Evolutionary conservation across 129 eudicot species (phyloP).

Genomic region (Chrysanthemum lavandulifolium): DNA sequence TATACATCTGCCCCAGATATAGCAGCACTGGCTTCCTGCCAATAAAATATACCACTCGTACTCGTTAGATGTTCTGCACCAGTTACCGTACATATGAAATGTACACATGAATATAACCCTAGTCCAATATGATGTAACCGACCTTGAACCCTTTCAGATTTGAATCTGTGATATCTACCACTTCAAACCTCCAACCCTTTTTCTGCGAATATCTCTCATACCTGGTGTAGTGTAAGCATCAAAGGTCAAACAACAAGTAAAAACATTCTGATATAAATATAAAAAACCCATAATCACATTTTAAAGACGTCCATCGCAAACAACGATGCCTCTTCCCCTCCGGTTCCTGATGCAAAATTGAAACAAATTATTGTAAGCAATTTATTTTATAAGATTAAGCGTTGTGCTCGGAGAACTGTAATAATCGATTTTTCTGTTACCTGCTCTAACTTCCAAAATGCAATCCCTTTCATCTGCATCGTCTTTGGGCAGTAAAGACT

Average conservation of each 20-base stretch:
- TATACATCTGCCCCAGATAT: constrained; percentile 87
- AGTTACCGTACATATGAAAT: neutral
- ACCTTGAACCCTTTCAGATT: constrained; percentile 93
- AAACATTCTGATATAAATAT: neutral
- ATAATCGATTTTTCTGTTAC: constrained; percentile 29
- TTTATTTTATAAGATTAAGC: neutral
- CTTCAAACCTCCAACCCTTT: constrained; percentile 95
- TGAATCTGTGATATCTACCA: constrained; percentile 74
- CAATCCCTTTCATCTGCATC: constrained; percentile 98
- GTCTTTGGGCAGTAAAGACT: constrained; percentile 84
- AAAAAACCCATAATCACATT: constrained; percentile 48
- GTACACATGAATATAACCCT: neutral
- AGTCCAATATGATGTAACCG: neutral
- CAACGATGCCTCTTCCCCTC: constrained; percentile 98
- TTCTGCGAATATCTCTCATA: constrained; percentile 81
- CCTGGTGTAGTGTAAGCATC: constrained; percentile 40
- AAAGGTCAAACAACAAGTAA: constrained; percentile 15
- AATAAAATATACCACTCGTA: constrained; percentile 9
- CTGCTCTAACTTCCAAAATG: constrained; percentile 97
- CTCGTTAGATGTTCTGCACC: neutral
- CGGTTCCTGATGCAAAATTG: constrained; percentile 62
- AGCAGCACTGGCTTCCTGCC: constrained; percentile 94
- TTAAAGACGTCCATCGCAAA: constrained; percentile 94
- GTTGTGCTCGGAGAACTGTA: neutral
- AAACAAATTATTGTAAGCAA: neutral